Base-by-base conservation (phyloP, 2,329 filamentous ascomycete genomes). In the Ilyonectria destructans region DNA sequence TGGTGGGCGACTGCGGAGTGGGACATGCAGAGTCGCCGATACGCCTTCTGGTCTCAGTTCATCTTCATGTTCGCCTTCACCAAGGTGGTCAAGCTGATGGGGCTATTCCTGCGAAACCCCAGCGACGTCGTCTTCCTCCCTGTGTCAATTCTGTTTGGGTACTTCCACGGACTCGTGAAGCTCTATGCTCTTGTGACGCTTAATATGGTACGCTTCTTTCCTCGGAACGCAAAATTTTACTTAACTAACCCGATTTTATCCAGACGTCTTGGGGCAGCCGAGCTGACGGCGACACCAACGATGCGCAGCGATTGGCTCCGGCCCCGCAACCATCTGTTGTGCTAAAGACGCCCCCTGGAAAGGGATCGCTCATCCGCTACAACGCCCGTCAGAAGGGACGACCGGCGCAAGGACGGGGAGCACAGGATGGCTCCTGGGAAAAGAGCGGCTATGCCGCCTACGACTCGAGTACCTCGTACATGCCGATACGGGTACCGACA, bases 221-320 rank as follows among this genome's bases (percentile, higher is more conserved):
- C 33, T 64, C 58, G 26, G 26, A 10, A n/a, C 13, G n/a, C 10
- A 37, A 37, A 31, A 21, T 15, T 31, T 37, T 15, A 21, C 37
- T 55, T 54, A 46, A 46, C 73, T 73, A 62, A 76, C 57, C 15
- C n/a, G 40, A 29, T 58, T 19, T 62, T 54, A 26, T 58, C 31
- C 79, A 98, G 95, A 98, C 95, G 51, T 96, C 95, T 59, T 98
- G 95, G 95, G 95, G 95, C 78, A 97, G 94, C 83, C 92, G 95
- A 82, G 93, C 94, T 76, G 95, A 96, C 76, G 95, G 94, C 78
- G 95, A 98, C 82, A 88, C 92, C 74, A 93, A 97, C 81, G 92
- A 97, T 81, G 88, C 88, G 71, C 87, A 90, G 74, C 91, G 92
- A 77, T 90, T 93, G 85, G 88, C 82, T 45, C 84, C 80, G 35